Evolutionary conservation across 2,329 filamentous ascomycete species (phyloP).

Genomic region (Aspergillus sergii): DNA sequence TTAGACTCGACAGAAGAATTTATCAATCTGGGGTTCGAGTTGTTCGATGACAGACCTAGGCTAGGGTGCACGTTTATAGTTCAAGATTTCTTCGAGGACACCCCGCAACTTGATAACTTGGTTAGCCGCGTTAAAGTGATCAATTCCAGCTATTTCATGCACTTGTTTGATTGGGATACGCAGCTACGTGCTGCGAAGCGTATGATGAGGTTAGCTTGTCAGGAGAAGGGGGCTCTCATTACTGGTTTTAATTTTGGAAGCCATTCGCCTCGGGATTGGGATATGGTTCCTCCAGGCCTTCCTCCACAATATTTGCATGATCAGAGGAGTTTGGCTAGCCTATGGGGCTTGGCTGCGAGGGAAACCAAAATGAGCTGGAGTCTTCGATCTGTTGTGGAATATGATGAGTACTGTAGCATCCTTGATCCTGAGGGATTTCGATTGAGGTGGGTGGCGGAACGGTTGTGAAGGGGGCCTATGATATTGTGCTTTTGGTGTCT

Average conservation of each 20-base stretch:
- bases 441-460: neutral
- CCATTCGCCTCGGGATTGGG: neutral
- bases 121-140: neutral
- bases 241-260: neutral
- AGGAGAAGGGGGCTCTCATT: neutral
- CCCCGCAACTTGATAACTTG: neutral
- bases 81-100: neutral
- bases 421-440: neutral
- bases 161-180: neutral
- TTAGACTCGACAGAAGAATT: neutral
- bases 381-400: neutral
- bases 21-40: slow-evolving; percentile 8
- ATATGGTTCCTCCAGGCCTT: neutral
- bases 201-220: neutral
- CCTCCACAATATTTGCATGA: neutral
- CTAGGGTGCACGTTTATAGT: neutral
- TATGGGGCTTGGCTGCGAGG: neutral
- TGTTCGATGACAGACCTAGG: slow-evolving; percentile 5
- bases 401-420: neutral
- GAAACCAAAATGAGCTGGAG: neutral
- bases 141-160: neutral
- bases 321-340: neutral
- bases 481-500: neutral
- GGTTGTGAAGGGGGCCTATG: neutral
- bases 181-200: neutral